phyloP scores from a whole-genome alignment of 2,329 filamentous ascomycete species.

The Xylariomycetidae sp. region DNA sequence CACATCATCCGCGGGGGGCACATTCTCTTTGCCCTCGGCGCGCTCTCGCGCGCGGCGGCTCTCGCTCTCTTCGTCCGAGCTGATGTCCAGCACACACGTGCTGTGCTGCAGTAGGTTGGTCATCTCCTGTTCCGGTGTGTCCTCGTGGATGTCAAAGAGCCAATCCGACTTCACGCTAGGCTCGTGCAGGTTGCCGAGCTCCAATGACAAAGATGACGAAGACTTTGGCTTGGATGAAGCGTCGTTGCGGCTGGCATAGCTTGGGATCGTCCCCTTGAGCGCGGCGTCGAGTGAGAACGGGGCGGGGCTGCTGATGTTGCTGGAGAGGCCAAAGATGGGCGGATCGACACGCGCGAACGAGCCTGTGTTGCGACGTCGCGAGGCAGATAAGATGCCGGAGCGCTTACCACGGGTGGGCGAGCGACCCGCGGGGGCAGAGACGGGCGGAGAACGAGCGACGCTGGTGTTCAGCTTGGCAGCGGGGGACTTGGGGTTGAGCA shows the following conservation, averaged over 20 bases:
- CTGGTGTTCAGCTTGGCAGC: conserved; percentile 38
- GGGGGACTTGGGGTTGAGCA: conserved; percentile 50
- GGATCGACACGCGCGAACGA: conserved; percentile 66
- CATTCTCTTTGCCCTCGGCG: conserved; percentile 80
- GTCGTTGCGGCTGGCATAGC: conserved; percentile 43
- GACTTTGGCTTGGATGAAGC: conserved; percentile 16
- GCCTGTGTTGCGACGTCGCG: conserved; percentile 58
- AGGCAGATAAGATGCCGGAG: conserved; percentile 60
- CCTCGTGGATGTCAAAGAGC: conserved; percentile 94
- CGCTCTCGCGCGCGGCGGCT: conserved; percentile 45
- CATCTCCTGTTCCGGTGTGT: conserved; percentile 83
- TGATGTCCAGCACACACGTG: conserved; percentile 80
- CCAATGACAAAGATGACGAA: conserved; percentile 22
- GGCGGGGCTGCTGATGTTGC: conserved; percentile 38
- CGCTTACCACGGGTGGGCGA: conserved; percentile 70
- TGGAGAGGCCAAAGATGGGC: conserved; percentile 48
- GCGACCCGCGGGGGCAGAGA: conserved; percentile 69
- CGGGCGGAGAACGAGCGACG: conserved; percentile 44
- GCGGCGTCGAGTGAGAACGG: conserved; percentile 85
- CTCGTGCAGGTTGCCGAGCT: conserved; percentile 31
- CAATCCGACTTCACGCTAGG: conserved; percentile 56
- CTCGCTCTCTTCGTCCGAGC: conserved; percentile 73
- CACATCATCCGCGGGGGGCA: conserved; percentile 65
- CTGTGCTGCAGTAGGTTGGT: conserved; percentile 90
- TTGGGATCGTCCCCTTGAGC: conserved; percentile 66